Evolutionary conservation across 2,329 filamentous ascomycete genomes (phyloP), one percentile per base, ranked within the genome.

Genomic region (Ilyonectria mors-panacis): DNA sequence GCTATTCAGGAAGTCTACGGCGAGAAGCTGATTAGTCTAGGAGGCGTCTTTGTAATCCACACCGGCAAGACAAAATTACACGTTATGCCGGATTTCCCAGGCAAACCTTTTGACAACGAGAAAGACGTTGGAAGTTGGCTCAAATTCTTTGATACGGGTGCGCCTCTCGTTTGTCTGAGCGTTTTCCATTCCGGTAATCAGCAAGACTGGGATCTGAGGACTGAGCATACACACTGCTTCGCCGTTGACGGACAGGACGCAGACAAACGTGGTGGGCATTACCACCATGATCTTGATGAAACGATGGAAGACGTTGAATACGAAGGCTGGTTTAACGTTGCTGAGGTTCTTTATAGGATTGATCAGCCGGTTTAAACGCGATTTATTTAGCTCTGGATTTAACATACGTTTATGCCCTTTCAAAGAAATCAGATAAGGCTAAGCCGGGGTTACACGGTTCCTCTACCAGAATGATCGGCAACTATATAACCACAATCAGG

Each of bases 211-310:
- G 79, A 75, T 0, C 65, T 86, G 56, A 74, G 84, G 30, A 82
- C 85, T 72, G 85, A 86, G 68, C 84, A 86, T 69, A 85, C 84
- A 4, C 84, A 86, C 74, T 81, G 80, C 23, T 85, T 84, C 59
- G 81, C 82, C 3, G 15, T 39, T 1, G 44, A 33, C 1, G 60
- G 63, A 2, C 53, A 69, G 1, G 66, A 73, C 7, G 77, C 76
- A 5, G 57, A 73, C 51, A 70, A 64, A 12, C 72, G 75, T 12
- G 84, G 84, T 3, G 84, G 84, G 0, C 84, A 86, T 72, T 85
- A 85, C 70, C 83, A 85, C 68, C 82, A 77, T 66, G 83, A 82
- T 72, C 55, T 80, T 1, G 75, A 78, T 0, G 73, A 63, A 6
- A 44, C 37, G 1, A 57, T 65, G 5, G 75, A 79, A 1, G 77